A percentile compares a stretch with the other conserved stretches of the same genome.
phyloP scores from a whole-genome alignment of 139 green algal species.

The Chlamydomonas asymmetrica region DNA sequence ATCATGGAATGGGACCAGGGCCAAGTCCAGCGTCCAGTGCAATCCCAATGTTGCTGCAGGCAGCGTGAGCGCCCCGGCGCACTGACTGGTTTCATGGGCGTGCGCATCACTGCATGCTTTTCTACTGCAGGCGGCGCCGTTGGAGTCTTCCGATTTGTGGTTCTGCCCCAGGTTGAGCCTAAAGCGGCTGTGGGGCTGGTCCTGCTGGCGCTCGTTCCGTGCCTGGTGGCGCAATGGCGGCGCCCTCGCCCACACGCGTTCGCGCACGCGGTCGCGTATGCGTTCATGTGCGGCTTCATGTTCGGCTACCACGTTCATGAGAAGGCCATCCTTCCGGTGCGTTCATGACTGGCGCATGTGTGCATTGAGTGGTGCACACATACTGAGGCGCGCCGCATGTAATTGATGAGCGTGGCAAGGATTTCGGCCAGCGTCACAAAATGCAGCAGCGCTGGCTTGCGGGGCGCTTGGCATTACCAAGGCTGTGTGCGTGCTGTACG shows the following conservation, averaged over 20 bases:
- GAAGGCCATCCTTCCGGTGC: constrained; percentile 87
- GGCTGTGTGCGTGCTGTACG: not conserved
- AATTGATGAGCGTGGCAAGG: too few relatives aligned
- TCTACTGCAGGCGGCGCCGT: constrained; percentile 75
- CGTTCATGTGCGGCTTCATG: constrained; percentile 78
- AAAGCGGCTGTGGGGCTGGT: constrained; percentile 39
- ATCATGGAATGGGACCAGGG: too few relatives aligned
- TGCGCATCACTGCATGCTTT: too few relatives aligned
- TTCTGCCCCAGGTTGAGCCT: constrained; percentile 78
- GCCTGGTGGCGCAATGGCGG: constrained; percentile 56
- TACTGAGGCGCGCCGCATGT: too few relatives aligned
- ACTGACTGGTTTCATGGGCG: not conserved
- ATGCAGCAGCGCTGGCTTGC: too few relatives aligned
- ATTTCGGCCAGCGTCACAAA: too few relatives aligned
- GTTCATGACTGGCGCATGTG: constrained; percentile 25
- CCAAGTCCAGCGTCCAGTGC: too few relatives aligned
- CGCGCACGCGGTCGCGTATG: constrained; percentile 45
- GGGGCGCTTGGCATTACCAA: too few relatives aligned
- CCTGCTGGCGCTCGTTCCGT: constrained; percentile 70
- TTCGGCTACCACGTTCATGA: constrained; percentile 97
- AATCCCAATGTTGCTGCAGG: too few relatives aligned
- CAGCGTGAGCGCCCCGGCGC: too few relatives aligned
- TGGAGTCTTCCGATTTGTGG: constrained; percentile 56
- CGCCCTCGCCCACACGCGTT: constrained; percentile 41
- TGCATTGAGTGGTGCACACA: not conserved